Conservation (phyloP, 768 basidiomycete species). For the Kwoniella dejecticola region DNA sequence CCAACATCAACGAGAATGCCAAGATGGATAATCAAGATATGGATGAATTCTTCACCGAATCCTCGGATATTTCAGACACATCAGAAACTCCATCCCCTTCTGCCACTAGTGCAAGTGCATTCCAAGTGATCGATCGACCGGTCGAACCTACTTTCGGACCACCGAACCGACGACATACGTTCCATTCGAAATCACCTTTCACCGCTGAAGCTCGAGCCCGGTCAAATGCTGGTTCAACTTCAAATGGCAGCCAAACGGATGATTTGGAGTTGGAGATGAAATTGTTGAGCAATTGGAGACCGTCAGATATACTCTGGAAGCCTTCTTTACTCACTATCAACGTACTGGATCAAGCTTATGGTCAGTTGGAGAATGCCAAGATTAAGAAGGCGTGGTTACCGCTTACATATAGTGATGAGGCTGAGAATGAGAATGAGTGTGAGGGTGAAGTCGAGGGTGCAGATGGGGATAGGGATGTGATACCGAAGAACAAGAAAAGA, state of each 20-base stretch:
- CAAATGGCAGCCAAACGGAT: background rate
- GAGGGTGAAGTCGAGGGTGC: conserved; percentile 3
- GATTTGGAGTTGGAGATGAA: conserved; percentile 13
- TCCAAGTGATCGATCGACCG: conserved; percentile 17
- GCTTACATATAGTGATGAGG: conserved; percentile 28
- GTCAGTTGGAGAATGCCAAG: conserved; percentile 34
- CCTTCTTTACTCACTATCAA: conserved; percentile 42
- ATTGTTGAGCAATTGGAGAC: conserved; percentile 33
- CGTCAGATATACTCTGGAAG: conserved; percentile 44
- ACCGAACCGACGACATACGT: conserved; percentile 40
- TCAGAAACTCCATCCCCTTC: no score
- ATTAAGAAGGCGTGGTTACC: conserved; percentile 32
- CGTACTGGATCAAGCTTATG: conserved; percentile 42
- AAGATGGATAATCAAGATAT: background rate
- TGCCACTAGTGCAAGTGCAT: no score
- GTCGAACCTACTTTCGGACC: conserved; percentile 29
- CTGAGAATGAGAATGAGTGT: conserved; percentile 6
- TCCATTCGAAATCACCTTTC: conserved; percentile 23
- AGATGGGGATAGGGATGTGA: background rate
- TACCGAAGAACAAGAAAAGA: conserved; percentile 7
- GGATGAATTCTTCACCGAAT: background rate
- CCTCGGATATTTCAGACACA: background rate
- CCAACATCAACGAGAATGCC: no score
- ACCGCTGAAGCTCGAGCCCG: background rate
- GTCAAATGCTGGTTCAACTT: no score